Base-by-base conservation (phyloP, 2,329 filamentous ascomycete genomes). In the Aspergillus sp. region DNA sequence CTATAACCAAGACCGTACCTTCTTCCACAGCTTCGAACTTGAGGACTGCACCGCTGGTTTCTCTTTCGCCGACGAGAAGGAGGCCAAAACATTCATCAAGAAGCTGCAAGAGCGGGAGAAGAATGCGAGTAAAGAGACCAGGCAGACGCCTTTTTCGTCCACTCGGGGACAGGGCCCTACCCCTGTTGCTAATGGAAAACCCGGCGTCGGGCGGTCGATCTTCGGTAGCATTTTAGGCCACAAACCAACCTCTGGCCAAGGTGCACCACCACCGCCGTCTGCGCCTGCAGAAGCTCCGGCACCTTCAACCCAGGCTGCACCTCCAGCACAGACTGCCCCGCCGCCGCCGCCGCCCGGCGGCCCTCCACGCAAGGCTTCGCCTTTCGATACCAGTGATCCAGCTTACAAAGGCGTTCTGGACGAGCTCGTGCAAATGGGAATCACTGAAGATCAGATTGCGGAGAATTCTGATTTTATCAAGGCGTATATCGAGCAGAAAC, bases 21-120 rank as follows among this genome's bases (percentile, higher is more conserved):
- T 95, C 65, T 98, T 98, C 64, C 88, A 96, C 63, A 86, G 85
- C 4, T 98, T 98, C 57, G 91, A 98, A 65, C 74, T 94, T 35
- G 88, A 96, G 61, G 79, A 93, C 42, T 96, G 86, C 52, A 67
- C 93, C 39, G 91, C 86, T 4, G 91, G 80, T 1, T 66, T 98
- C 39, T 94, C 86, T 15, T 98, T 98, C 52, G 79, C 82, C 40
- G 91, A 96, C 59, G 91, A 96, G 67, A 96, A 95, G 63, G 91
- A 98, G 66, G 91, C 91, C 20, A 93, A 85, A 64, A 83, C 85
- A 37, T 96, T 98, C 66, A 80, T 88, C 62, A 94, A 95, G 72
- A 96, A 95, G 69, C 84, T 98, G 74, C 81, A 91, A 48, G 88
- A 95, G 55, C 74, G 88, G 44, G 88, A 96, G 65, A 95, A 93